Evolutionary conservation across 352 stramenopile species (phyloP).

Genomic region (Peronosclerospora sorghi): DNA sequence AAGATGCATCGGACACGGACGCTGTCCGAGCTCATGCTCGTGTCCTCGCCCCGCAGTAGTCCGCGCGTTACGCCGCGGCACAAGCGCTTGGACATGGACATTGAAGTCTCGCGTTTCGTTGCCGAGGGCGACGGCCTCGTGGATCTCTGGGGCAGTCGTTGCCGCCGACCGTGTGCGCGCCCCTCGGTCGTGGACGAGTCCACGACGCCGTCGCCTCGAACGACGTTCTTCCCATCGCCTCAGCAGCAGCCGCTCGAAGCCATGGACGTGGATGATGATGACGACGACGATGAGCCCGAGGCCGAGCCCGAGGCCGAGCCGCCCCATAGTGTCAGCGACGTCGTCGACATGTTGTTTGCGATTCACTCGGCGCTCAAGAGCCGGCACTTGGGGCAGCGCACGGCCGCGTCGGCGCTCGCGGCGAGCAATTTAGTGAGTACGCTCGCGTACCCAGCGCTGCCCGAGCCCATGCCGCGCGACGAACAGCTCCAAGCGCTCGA

Average conservation of each 20-base stretch:
- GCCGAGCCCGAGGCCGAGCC: slow-evolving; percentile 15
- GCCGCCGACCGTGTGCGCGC: slow-evolving; percentile 13
- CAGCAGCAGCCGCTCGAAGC: slow-evolving; percentile 12
- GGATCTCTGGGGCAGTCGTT: slow-evolving; percentile 35
- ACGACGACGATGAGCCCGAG: slow-evolving; percentile 20
- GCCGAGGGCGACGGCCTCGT: slow-evolving; percentile 58
- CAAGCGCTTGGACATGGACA: slow-evolving; percentile 79
- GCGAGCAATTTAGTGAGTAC: slow-evolving; percentile 71
- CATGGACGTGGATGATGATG: slow-evolving; percentile 21
- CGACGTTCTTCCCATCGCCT: slow-evolving; percentile 8
- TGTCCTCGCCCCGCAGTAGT: slow-evolving; percentile 54
- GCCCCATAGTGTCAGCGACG: slow-evolving; percentile 37
- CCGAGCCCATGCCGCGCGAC: slow-evolving; percentile 49
- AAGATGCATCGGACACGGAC: slow-evolving; percentile 79
- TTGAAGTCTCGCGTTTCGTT: slow-evolving; percentile 63
- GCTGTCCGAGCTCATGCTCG: slow-evolving; percentile 62
- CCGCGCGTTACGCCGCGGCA: slow-evolving; percentile 43
- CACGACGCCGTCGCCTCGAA: background rate
- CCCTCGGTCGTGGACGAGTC: slow-evolving; percentile 13
- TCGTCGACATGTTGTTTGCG: slow-evolving; percentile 81
- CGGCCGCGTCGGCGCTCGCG: slow-evolving; percentile 56
- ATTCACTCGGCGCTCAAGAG: slow-evolving; percentile 78
- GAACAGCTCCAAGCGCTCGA: slow-evolving; percentile 69
- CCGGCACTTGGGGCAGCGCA: slow-evolving; percentile 61
- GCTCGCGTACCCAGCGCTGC: slow-evolving; percentile 34